These are phyloP conservation scores for Cladophialophora yegresii DNA, from an alignment of 2,329 filamentous ascomycete species.

Conservation along the genomic window DNA sequence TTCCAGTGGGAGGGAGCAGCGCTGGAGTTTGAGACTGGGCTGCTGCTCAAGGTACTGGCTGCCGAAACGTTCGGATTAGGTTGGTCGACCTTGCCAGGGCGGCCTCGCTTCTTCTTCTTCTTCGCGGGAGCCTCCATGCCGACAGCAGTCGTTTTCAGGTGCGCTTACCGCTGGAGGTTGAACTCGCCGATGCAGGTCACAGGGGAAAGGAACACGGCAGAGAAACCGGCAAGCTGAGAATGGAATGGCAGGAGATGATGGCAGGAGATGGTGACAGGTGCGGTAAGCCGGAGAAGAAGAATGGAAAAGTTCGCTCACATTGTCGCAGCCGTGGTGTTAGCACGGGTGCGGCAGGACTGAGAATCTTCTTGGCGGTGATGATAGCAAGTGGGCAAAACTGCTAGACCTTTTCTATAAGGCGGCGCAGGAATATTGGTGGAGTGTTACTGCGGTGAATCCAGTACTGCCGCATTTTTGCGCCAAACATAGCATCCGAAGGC, in stretches of 20 bases:
- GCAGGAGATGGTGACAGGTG: not conserved
- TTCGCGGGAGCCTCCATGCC: not conserved
- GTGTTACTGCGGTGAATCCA: not conserved
- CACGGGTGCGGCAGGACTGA: not conserved
- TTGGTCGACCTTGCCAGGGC: not conserved
- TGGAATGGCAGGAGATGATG: not conserved
- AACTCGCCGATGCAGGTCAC: not conserved
- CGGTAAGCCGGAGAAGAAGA: not conserved
- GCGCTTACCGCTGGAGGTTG: not conserved
- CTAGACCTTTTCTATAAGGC: not conserved
- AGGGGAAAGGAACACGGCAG: not conserved
- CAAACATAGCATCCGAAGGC: not conserved
- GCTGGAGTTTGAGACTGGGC: not conserved
- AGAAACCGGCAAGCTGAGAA: not conserved
- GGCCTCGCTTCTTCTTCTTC: constrained; percentile 1
- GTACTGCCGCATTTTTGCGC: not conserved
- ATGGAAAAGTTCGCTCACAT: not conserved
- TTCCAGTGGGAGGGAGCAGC: not conserved
- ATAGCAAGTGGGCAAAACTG: not conserved
- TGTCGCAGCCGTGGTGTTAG: not conserved
- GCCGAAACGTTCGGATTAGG: not conserved
- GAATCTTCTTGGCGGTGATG: not conserved
- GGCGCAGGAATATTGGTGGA: not conserved
- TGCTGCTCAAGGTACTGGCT: not conserved
- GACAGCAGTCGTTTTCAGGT: not conserved